Conservation (phyloP, 202 grass and related monocot species). For the Hordeum pubiflorum region DNA sequence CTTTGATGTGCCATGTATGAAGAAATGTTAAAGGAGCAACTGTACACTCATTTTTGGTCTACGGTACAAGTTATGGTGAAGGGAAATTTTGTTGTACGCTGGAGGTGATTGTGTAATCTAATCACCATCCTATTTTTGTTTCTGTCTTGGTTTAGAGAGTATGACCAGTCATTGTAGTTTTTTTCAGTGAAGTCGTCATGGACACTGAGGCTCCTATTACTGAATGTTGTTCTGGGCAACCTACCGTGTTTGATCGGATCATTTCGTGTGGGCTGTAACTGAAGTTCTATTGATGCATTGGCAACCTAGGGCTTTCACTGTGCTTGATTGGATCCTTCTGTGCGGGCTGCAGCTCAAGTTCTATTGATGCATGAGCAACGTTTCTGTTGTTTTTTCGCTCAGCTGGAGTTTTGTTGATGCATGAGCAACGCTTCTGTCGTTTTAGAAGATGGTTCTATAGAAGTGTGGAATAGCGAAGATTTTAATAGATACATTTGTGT, state of each 20-base stretch:
- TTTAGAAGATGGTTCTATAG: no score
- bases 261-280: neutral
- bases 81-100: constrained; percentile 23
- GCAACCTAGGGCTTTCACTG: no score
- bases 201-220: neutral
- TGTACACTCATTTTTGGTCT: constrained; percentile 6
- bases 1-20: neutral
- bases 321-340: no score
- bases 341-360: no score
- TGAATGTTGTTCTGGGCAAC: neutral
- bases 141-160: neutral
- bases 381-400: no score
- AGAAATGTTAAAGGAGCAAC: neutral
- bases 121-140: neutral
- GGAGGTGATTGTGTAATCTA: constrained; percentile 11
- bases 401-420: no score
- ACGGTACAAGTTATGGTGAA: neutral
- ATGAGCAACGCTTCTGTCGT: no score
- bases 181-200: neutral
- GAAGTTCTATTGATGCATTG: neutral
- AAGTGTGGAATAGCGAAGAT: no score
- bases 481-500: no score
- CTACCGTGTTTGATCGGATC: neutral
- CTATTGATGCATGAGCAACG: no score
- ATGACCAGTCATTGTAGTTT: neutral